Evolutionary conservation across 768 basidiomycete genomes (phyloP), one percentile per base, ranked within the genome.

Genomic region (Exidia glandulosa): DNA sequence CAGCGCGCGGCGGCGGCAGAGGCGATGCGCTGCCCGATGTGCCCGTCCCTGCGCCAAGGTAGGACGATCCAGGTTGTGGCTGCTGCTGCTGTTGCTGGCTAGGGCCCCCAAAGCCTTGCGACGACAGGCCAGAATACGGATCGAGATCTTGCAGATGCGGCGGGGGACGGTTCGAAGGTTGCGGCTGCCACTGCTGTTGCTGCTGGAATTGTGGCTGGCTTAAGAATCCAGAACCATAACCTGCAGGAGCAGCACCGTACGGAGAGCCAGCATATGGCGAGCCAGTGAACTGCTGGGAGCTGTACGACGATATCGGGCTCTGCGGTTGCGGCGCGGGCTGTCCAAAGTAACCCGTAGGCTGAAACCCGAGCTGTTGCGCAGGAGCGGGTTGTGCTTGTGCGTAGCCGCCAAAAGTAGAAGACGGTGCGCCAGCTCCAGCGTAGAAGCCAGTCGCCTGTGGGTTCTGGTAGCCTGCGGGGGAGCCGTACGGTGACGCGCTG

Each of bases 101-200:
- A n/a, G 61, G 50, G 29, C 48, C 56, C 7, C 10, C 16, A 3
- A 37, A 58, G 1, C 68, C 59, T 45, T 45, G 41, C 41, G 41
- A 23, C 16, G 16, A 19, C 41, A 45, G 41, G n/a, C n/a, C n/a
- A n/a, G n/a, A 9, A 55, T 74, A 76, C 6, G 76, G 76, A 61
- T 77, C 76, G 60, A 78, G 76, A 62, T 77, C 75, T 37, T 75
- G 23, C 27, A 72, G 66, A 45, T 75, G 69, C n/a, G 14, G 63
- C 56, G 54, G 68, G 61, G 55, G 41, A 25, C 63, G 54, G 37
- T 69, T 66, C 63, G 72, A 68, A 27, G 68, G 72, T 60, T 70
- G 70, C 64, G 73, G 73, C 57, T 75, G 73, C 16, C 64, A 67
- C 9, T 71, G 69, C 37, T 73, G 71, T 31, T 72, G 70, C 58